phyloP scores from a whole-genome alignment of 2,329 filamentous ascomycete genomes.

The Gliomastix tumulicola region DNA sequence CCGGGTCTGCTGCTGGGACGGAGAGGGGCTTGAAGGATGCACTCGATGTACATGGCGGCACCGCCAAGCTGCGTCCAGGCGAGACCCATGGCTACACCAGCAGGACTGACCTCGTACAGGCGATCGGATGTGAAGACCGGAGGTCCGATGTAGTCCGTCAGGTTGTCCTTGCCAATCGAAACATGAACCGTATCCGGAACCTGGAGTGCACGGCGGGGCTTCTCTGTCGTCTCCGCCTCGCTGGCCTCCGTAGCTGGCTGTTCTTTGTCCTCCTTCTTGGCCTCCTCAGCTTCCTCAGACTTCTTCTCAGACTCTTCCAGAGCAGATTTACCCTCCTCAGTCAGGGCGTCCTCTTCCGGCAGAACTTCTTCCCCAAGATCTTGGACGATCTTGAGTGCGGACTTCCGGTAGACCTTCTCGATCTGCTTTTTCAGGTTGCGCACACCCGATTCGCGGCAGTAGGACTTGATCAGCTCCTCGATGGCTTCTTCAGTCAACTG shows the following conservation, averaged over 20 bases:
- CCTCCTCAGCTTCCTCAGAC: conserved; percentile 48
- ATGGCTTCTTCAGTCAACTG: conserved; percentile 80
- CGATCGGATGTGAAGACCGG: conserved; percentile 94
- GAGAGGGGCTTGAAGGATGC: conserved; percentile 81
- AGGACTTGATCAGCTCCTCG: conserved; percentile 95
- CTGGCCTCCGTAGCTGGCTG: conserved; percentile 20
- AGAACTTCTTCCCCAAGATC: conserved; percentile 82
- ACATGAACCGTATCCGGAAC: conserved; percentile 86
- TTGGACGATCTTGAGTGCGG: conserved; percentile 92
- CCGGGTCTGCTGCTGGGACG: conserved; percentile 66
- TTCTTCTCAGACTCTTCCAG: conserved; percentile 65
- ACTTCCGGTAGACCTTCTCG: conserved; percentile 97
- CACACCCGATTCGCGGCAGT: conserved; percentile 94
- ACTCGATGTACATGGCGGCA: conserved; percentile 93
- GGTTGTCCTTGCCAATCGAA: conserved; percentile 76
- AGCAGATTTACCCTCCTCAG: conserved; percentile 77
- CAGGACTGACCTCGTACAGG: conserved; percentile 86
- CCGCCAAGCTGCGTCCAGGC: conserved; percentile 98
- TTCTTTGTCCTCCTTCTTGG: conserved; percentile 15
- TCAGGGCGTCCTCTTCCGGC: conserved; percentile 74
- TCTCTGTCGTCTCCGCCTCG: conserved; percentile 44
- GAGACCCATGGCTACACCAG: conserved; percentile 94
- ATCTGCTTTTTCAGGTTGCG: conserved; percentile 99
- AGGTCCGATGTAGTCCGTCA: conserved; percentile 95
- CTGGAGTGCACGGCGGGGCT: conserved; percentile 68